phyloP scores from a whole-genome alignment of 306 rosid species.

The Echinosophora koreensis region DNA sequence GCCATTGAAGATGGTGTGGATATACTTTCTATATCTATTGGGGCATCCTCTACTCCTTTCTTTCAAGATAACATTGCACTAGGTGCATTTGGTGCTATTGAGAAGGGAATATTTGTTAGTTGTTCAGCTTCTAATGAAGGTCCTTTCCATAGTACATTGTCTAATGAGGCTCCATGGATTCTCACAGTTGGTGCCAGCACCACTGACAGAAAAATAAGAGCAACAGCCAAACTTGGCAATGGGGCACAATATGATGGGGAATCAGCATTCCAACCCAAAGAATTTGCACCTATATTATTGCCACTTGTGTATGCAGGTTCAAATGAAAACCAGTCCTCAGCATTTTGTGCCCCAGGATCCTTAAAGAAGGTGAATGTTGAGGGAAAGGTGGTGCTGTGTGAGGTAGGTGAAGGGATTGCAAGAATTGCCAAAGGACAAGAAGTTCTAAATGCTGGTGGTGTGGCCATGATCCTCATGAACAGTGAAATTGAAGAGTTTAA shows the following conservation, averaged over 20 bases:
- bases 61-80: constrained; percentile 58
- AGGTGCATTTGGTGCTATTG: constrained; percentile 68
- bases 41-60: constrained; percentile 46
- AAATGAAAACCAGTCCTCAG: constrained; percentile 15
- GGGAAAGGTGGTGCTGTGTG: constrained; percentile 67
- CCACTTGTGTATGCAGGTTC: constrained; percentile 66
- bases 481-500: constrained; percentile 8
- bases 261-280: constrained; percentile 55
- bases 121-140: constrained; percentile 73
- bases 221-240: constrained; percentile 54
- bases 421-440: constrained; percentile 47
- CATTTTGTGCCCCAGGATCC: constrained; percentile 46
- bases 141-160: constrained; percentile 46
- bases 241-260: constrained; percentile 50
- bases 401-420: constrained; percentile 39
- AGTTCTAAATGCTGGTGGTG: constrained; percentile 60
- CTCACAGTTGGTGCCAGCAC: constrained; percentile 61
- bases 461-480: constrained; percentile 64
- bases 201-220: constrained; percentile 58
- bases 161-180: constrained; percentile 80
- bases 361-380: constrained; percentile 44
- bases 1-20: constrained; percentile 69
- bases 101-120: constrained; percentile 69
- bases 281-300: constrained; percentile 34
- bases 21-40: constrained; percentile 72